phyloP scores from a whole-genome alignment of 257 asterid species.

The Solanum rostratum region DNA sequence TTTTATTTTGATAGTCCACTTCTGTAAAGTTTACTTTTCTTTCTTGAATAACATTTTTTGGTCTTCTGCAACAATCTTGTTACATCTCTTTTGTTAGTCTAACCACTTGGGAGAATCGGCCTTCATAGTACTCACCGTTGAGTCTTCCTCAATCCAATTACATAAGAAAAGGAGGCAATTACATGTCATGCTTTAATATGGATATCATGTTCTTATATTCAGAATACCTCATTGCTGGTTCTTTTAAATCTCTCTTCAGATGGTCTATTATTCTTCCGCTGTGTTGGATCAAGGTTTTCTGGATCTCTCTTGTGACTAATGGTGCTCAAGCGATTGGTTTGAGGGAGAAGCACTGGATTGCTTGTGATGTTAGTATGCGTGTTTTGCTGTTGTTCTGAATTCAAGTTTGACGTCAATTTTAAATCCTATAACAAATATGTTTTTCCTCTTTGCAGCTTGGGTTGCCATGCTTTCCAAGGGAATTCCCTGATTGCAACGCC shows the following conservation, averaged over 20 bases:
- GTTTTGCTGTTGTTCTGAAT: not conserved
- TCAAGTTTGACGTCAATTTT: not conserved
- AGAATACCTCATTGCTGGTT: constrained; percentile 2
- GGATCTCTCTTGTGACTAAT: constrained; percentile 45
- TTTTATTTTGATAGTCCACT: not conserved
- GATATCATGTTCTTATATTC: not conserved
- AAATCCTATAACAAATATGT: not conserved
- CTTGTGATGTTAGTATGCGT: constrained; percentile 49
- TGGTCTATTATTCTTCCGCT: constrained; percentile 75
- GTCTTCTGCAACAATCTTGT: not conserved
- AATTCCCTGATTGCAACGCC: constrained; percentile 76
- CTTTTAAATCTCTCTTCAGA: constrained; percentile 31
- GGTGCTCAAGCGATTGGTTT: constrained; percentile 86
- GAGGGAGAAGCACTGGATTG: constrained; percentile 74
- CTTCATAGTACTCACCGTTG: not conserved
- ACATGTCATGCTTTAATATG: not conserved
- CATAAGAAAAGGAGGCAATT: not conserved
- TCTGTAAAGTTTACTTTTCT: not conserved
- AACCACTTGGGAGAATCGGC: not conserved
- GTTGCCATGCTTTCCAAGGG: constrained; percentile 62
- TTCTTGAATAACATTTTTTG: not conserved
- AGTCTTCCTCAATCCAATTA: not conserved
- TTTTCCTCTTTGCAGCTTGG: constrained; percentile 46
- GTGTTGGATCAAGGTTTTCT: constrained; percentile 76
- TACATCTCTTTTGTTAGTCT: not conserved